These are phyloP conservation scores for Phytopythium aichiense DNA, from an alignment of 352 stramenopile species.

Conservation along the genomic window DNA sequence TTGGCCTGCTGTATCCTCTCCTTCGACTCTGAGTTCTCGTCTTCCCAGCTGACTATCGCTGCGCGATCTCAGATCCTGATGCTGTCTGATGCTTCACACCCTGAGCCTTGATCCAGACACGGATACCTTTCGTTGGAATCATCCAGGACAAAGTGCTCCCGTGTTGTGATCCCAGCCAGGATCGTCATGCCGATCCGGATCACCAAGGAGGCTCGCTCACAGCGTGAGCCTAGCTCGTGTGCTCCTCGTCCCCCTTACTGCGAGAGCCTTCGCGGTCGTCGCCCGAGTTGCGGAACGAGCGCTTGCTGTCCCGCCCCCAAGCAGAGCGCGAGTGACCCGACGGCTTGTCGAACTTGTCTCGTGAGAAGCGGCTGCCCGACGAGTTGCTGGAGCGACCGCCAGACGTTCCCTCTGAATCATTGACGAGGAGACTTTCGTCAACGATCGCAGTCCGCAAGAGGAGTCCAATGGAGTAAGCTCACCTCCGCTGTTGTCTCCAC, in stretches of 20 bases:
- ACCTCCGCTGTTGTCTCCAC: conserved; percentile 24
- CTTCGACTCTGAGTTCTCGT: conserved; percentile 2
- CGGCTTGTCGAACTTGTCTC: conserved; percentile 45
- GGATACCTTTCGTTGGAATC: neutral
- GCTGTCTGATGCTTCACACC: neutral
- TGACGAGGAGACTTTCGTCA: neutral
- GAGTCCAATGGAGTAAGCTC: neutral
- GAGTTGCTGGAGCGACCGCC: conserved; percentile 6
- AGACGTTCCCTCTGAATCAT: conserved; percentile 1
- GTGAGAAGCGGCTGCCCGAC: conserved; percentile 44
- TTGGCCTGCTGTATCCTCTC: neutral
- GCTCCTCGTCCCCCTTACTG: conserved; percentile 30
- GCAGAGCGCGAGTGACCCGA: conserved; percentile 35
- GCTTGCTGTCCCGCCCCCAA: conserved; percentile 62
- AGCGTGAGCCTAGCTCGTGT: neutral
- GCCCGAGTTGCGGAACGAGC: conserved; percentile 22
- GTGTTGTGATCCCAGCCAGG: neutral
- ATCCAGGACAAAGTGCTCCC: neutral
- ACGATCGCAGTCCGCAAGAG: neutral
- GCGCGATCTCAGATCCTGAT: neutral
- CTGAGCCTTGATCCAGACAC: neutral
- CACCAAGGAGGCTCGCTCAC: neutral
- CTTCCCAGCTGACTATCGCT: neutral
- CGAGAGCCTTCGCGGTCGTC: conserved; percentile 30
- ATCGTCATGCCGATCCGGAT: neutral